These are phyloP conservation scores for Austropuccinia psidii DNA, from an alignment of 1,284 basidiomycete species.

Conservation along the genomic window DNA sequence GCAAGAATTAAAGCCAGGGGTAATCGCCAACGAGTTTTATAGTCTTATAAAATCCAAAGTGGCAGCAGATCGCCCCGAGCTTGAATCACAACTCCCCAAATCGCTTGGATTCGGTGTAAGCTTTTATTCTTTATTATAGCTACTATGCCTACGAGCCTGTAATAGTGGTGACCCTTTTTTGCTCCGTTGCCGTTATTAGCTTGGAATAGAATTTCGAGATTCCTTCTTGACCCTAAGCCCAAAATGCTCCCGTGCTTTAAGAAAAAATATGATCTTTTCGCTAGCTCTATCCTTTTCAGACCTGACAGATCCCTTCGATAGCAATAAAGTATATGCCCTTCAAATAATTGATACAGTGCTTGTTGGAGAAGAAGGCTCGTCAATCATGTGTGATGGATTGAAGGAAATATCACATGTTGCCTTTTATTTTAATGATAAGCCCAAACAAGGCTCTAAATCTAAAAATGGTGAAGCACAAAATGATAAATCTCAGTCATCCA, in stretches of 20 bases:
- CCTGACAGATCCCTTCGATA: conserved; percentile 60
- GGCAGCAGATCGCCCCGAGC: conserved; percentile 66
- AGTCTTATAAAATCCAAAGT: conserved; percentile 66
- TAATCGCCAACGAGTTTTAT: conserved; percentile 69
- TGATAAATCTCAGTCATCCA: background rate
- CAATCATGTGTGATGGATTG: conserved; percentile 71
- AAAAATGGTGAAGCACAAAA: conserved; percentile 50
- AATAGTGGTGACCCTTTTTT: background rate
- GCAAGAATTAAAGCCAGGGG: conserved; percentile 71
- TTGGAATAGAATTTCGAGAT: conserved; percentile 75
- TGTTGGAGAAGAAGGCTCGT: conserved; percentile 61
- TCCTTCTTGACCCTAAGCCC: conserved; percentile 69
- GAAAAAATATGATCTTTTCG: conserved; percentile 76
- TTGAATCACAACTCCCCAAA: conserved; percentile 79
- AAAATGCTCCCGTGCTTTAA: conserved; percentile 67
- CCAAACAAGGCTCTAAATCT: conserved; percentile 40
- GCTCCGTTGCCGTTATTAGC: background rate
- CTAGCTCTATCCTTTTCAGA: conserved; percentile 76
- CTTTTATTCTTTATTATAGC: conserved; percentile 14
- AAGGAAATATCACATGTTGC: conserved; percentile 76
- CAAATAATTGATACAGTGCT: conserved; percentile 82
- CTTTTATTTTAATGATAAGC: conserved; percentile 60
- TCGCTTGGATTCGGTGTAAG: conserved; percentile 78
- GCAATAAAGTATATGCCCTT: conserved; percentile 74
- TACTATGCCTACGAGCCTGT: background rate